Evolutionary conservation across 257 asterid species (phyloP).

Genomic region (Solanum pennellii): DNA sequence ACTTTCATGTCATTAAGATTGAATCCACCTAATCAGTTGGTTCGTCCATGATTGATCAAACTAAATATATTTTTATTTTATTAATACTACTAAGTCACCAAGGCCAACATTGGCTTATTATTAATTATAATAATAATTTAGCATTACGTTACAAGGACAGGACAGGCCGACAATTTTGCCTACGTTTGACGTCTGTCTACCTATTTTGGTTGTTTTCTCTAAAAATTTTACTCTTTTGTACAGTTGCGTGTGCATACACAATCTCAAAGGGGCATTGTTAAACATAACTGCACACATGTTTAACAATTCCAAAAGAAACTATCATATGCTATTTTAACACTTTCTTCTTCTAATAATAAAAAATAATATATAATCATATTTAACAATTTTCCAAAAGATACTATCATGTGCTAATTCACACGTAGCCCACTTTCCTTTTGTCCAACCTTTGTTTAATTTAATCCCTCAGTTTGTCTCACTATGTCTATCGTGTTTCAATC

Average conservation of each 20-base stretch:
- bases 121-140: background rate
- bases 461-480: background rate
- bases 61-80: background rate
- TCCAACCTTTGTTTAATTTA: background rate
- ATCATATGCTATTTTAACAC: background rate
- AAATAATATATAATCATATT: background rate
- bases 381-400: background rate
- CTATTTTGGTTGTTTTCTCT: background rate
- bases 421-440: background rate
- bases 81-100: background rate
- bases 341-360: background rate
- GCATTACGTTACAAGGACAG: background rate
- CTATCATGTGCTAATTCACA: background rate
- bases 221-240: background rate
- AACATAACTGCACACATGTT: background rate
- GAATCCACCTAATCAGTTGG: background rate
- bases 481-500: background rate
- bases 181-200: background rate
- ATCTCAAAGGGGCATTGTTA: background rate
- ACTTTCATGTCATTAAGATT: background rate
- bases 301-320: background rate
- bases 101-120: background rate
- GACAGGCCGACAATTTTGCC: constrained; percentile 12
- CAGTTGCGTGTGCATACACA: background rate
- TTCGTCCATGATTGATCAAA: background rate